A percentile compares a stretch with the other conserved stretches of the same genome.
Evolutionary conservation across 306 rosid species (phyloP).

Genomic region (Echinosophora koreensis): DNA sequence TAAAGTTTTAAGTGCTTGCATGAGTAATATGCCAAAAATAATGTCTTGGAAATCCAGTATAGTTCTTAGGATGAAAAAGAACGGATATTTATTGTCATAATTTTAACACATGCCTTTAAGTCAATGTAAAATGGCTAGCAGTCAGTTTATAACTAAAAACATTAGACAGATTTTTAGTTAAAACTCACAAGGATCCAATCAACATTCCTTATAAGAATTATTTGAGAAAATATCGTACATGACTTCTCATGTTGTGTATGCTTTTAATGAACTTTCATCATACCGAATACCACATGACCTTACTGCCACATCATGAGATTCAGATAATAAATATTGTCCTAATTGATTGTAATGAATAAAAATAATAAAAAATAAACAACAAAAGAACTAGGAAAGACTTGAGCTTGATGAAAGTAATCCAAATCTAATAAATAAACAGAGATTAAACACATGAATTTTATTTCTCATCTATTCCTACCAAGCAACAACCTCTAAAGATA

Average conservation of each 20-base stretch:
- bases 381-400: not conserved
- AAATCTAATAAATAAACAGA: not conserved
- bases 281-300: conserved; percentile 9
- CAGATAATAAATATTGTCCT: not conserved
- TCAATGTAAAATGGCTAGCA: not conserved
- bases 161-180: not conserved
- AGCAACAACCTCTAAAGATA: not conserved
- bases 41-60: not conserved
- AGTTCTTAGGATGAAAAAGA: not conserved
- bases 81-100: not conserved
- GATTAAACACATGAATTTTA: not conserved
- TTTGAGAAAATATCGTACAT: not conserved
- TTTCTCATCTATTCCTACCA: not conserved
- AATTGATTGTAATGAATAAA: not conserved
- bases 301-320: not conserved
- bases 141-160: conserved; percentile 5
- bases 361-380: too few species aligned
- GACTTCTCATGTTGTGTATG: not conserved
- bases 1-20: not conserved
- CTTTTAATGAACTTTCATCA: not conserved
- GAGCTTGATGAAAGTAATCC: not conserved
- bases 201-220: not conserved
- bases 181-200: not conserved
- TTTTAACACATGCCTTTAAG: not conserved
- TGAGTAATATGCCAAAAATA: not conserved